Base-by-base conservation (phyloP, 1,139 yeast genomes). In the Geotrichum candidum region DNA sequence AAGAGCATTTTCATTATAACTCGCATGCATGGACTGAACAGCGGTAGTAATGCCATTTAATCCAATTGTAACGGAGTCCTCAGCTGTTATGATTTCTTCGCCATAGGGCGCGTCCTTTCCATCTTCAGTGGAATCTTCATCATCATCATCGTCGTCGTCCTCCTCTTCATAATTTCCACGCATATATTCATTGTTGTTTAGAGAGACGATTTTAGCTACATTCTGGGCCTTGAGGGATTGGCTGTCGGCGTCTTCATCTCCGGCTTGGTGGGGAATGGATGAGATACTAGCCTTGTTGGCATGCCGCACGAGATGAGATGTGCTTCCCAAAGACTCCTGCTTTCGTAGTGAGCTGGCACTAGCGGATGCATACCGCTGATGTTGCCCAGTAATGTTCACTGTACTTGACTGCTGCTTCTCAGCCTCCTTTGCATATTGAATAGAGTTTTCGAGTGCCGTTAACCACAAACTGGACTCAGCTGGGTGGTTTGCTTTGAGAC, bases 381-480 rank as follows among this genome's bases (percentile, higher is more conserved):
- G 38, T 11, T 33, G 38, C 38, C 11, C 11, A 11, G 38, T 9
- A 11, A 9, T 33, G 38, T 33, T 33, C 11, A 33, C 11, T 18
- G 18, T 18, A 18, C 18, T 18, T 1, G 18, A 18, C 18, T 18
- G 18, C 18, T 18, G 18, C 18, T 18, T 18, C 18, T 18, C 18
- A 18, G 18, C 18, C 18, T 92, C 98, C 70, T 90, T 90, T 4
- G 96, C 89, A 65, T 81, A 84, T 57, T 95, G 87, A 53, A 92
- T 90, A 1, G 98, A 96, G 69, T 89, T 90, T 72, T 90, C 96
- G 56, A 94, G 79, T 1, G 95, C 88, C 97, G 97, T 90, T 11
- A 94, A 96, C 99, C 99, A 94, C 68, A 96, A 81, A 70, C 88
- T 92, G 0, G 97, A 90, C 73, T 94, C 98, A n/a, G 88, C 88